Evolutionary conservation across 208 protist species (phyloP).

Genomic region (Lotmaria passim): DNA sequence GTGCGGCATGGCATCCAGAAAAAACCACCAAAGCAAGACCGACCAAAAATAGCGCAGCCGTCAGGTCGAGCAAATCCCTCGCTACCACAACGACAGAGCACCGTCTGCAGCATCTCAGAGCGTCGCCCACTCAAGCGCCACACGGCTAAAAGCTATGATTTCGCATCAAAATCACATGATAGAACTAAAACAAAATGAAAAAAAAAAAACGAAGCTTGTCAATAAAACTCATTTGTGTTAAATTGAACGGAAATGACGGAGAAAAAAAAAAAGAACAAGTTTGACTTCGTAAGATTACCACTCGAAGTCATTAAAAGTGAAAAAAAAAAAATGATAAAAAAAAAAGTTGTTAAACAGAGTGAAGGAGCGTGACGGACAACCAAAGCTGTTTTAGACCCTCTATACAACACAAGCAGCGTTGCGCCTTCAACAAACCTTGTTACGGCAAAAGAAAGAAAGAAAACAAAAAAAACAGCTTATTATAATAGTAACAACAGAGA

Average conservation of each 20-base stretch:
- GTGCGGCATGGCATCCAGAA: no score
- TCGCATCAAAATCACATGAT: no score
- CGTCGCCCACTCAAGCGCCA: no score
- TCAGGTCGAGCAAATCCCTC: no score
- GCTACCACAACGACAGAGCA: no score
- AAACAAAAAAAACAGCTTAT: conserved; percentile 13
- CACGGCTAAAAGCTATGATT: no score
- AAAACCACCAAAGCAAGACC: no score
- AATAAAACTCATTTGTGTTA: no score
- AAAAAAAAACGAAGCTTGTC: background rate
- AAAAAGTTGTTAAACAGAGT: background rate
- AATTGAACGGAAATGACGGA: background rate
- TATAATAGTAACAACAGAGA: conserved; percentile 12
- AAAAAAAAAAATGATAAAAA: conserved; percentile 10
- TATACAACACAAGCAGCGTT: conserved; percentile 5
- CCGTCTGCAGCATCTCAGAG: no score
- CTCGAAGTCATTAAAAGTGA: background rate
- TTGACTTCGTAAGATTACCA: conserved; percentile 11
- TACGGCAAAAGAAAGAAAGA: conserved; percentile 11
- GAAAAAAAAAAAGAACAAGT: conserved; percentile 1
- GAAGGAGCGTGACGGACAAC: background rate
- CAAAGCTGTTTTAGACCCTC: background rate
- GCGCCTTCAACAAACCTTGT: background rate
- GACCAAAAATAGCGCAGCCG: no score
- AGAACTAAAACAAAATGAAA: conserved; percentile 2